These are phyloP conservation scores for Truncatella angustata DNA, from an alignment of 2,329 filamentous ascomycete species.

Conservation along the genomic window DNA sequence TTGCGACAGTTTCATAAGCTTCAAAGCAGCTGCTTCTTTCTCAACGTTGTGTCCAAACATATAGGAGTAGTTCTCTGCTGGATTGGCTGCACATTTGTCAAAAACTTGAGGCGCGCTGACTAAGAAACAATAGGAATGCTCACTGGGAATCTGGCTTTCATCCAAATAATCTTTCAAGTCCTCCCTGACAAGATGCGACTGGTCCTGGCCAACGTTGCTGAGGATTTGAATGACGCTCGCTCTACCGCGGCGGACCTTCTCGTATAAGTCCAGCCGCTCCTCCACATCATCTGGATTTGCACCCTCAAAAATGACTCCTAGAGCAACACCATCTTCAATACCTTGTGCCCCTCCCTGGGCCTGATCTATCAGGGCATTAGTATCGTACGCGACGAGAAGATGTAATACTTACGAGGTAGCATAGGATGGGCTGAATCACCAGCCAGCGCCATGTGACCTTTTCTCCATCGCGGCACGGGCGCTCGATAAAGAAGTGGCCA, in stretches of 20 bases:
- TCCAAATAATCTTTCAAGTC: constrained; percentile 13
- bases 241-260: constrained; percentile 25
- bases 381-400: background rate
- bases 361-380: constrained; percentile 11
- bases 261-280: constrained; percentile 25
- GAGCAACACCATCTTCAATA: constrained; percentile 30
- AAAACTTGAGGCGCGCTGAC: background rate
- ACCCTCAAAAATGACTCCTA: constrained; percentile 26
- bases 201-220: constrained; percentile 31
- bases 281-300: constrained; percentile 17
- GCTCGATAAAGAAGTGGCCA: constrained; percentile 26
- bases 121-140: background rate
- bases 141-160: background rate
- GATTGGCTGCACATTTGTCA: background rate
- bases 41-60: background rate
- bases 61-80: background rate
- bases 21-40: background rate
- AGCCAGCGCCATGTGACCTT: constrained; percentile 16
- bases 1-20: too few species aligned
- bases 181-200: constrained; percentile 23
- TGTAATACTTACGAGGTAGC: constrained; percentile 18
- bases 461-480: constrained; percentile 24
- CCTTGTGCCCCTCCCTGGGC: constrained; percentile 29
- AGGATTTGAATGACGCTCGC: constrained; percentile 31
- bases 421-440: constrained; percentile 23